Evolutionary conservation across 225 moss, liverwort and hornwort species (phyloP), one percentile per base, ranked within the genome.

Genomic region (Anthoceros angustus): DNA sequence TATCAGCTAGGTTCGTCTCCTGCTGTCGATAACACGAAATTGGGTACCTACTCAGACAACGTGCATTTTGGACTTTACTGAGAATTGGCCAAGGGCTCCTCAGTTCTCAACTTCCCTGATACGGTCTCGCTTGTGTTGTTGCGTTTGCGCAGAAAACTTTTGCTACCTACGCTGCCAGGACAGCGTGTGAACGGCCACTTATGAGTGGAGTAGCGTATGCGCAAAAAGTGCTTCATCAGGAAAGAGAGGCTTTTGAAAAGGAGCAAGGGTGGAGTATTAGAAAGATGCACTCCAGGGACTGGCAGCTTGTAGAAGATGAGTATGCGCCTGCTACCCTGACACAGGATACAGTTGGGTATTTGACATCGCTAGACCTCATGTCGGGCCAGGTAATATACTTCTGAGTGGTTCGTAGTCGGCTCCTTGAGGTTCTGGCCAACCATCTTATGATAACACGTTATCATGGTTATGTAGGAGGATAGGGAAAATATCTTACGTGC

Each of bases 181-280:
- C 84, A 43, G 79, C 84, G 5, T 85, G 79, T 67, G 84, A 85
- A 79, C 77, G 84, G 69, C 84, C 84, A 61, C 72, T 85, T 66
- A 85, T 85, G 84, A 85, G 82, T 74, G 84, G 84, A 41, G 84
- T 85, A 50, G 84, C 84, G 7, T 85, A 79, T 66, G 84, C 84
- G 42, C 81, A 85, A 62, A 79, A 82, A 69, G 84, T 85, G 16
- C 77, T 82, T 61, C 84, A 85, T 32, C 75, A 70, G 50, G 77
- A 82, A 72, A 71, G 84, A 74, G 79, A 75, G 70, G 68, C 46
- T 10, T 85, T 85, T 62, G 84, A 85, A 62, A 74, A 64, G 32
- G 72, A 77, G 2, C 82, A 85, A 67, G 82, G 84, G 45, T 85
- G 82, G 82, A 64, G 77, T 39, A 85, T 85, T 62, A 85, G 79